Base-by-base conservation (phyloP, 371 early-diverging fungal genomes). In the Mortierella sp. region DNA sequence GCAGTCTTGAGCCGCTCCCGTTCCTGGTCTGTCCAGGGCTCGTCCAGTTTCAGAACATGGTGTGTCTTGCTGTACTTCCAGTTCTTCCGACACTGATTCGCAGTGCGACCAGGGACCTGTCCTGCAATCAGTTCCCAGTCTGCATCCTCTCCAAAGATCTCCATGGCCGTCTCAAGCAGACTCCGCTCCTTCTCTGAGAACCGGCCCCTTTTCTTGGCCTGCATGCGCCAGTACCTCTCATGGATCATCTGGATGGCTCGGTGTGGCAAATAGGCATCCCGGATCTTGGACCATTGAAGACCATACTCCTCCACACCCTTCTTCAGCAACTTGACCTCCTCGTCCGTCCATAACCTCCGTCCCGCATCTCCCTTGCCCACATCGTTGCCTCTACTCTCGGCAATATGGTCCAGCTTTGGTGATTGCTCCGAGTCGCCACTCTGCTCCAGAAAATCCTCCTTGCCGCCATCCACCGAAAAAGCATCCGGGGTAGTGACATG, bases 31-130 rank as follows among this genome's bases (percentile, higher is more conserved):
- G 70, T 78, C 83, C 83, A 83, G 13, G 76, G 76, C 48, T 78
- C 76, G 31, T 50, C 75, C 64, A 69, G 41, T 48, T 63, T 78
- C 7, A 66, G 52, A 4, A 77, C 8, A 72, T 74, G 76, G 16
- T 78, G 78, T 4, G 78, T 82, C 45, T 45, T 73, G n/a, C 73
- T 43, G 44, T 83, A 83, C n/a, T 64, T 76, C 84, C 84, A 83
- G 26, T 44, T 65, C 31, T 45, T 40, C 7, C 84, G 79, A 48
- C 84, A 83, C 61, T 83, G 84, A 14, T 24, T 44, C n/a, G 84
- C 79, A 3, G 73, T 83, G n/a, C 84, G 68, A 2, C 84, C 84
- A 3, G 84, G 84, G 22, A 83, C 73, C 6, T 75, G 79, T 14
- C 70, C 69, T 19, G 84, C 79, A 45, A 83, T 72, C 47, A 70